Evolutionary conservation across 371 early-diverging fungal genomes (phyloP), one percentile per base, ranked within the genome.

Genomic region (Mortierella sp.): DNA sequence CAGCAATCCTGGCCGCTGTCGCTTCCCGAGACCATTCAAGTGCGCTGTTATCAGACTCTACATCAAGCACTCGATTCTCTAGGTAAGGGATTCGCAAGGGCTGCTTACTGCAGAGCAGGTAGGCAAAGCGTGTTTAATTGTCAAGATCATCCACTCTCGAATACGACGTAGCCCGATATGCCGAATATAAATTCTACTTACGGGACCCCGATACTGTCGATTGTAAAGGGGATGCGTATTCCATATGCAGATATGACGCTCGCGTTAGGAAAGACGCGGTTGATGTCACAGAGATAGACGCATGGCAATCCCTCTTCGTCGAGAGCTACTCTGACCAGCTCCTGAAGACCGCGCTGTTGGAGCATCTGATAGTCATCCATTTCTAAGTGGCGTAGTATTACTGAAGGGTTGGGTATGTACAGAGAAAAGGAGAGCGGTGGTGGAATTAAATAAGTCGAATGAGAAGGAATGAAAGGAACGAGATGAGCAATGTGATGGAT

Each of bases 251-350:
- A 64, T 49, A 75, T 46, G n/a, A 43, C 30, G 14, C 47, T 59
- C 23, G 64, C 51, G 31, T 64, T 63, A 27, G 76, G 76, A 27
- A 75, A 75, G 21, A 60, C 32, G 44, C 47, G 42, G 14, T 56
- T 44, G n/a, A 75, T 60, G 23, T 60, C 61, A n/a, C 42, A 11
- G 39, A 75, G 69, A 39, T 34, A 75, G 47, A 75, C 41, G 37
- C 76, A 75, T 21, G 69, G 69, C 42, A 68, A 21, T 15, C 64
- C 50, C 0, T 68, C 60, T n/a, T 75, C 76, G 53, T 75, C 76
- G 30, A 37, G 24, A 17, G 60, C 53, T 6, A 64, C 69, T 15
- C 7, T 23, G 1, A 75, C 69, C 21, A 63, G 52, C 11, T 68
- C 76, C 53, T 69, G 76, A 9, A 52, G 52, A 31, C 69, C 76